Conservation (phyloP, 2,329 filamentous ascomycete species). For the Colletotrichum sublineola region DNA sequence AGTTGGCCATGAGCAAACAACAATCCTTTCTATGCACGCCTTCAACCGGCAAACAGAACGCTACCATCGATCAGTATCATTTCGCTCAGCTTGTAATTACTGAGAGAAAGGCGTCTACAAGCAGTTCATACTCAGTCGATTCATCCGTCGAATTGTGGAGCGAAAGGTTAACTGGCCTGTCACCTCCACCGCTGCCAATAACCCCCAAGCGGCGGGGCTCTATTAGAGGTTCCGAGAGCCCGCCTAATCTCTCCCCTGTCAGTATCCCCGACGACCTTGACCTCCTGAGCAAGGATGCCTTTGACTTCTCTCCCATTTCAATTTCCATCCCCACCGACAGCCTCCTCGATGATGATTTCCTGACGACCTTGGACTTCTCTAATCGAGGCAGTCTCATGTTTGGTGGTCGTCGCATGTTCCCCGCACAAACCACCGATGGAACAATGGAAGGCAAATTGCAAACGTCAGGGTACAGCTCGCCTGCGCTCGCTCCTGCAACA, state of each 20-base stretch:
- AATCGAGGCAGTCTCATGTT: slow-evolving; percentile 75
- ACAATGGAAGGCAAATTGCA: slow-evolving; percentile 30
- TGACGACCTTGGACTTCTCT: slow-evolving; percentile 70
- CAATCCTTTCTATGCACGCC: slow-evolving; percentile 30
- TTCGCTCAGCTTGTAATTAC: slow-evolving; percentile 24
- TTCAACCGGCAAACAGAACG: slow-evolving; percentile 11
- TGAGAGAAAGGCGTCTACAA: slow-evolving; percentile 46
- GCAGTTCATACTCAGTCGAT: slow-evolving; percentile 45
- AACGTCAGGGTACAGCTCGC: slow-evolving; percentile 16
- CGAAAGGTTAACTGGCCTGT: slow-evolving; percentile 46
- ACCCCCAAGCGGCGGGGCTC: slow-evolving; percentile 47
- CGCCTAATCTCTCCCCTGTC: slow-evolving; percentile 43
- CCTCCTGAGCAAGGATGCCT: slow-evolving; percentile 43
- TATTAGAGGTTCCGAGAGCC: slow-evolving; percentile 33
- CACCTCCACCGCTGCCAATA: slow-evolving; percentile 46
- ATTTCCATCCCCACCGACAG: slow-evolving; percentile 68
- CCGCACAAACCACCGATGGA: slow-evolving; percentile 29
- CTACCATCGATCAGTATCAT: slow-evolving; percentile 28
- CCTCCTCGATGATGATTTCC: slow-evolving; percentile 70
- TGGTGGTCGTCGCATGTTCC: slow-evolving; percentile 52
- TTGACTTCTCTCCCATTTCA: slow-evolving; percentile 64
- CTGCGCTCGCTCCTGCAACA: slow-evolving; percentile 10
- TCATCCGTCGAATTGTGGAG: slow-evolving; percentile 44
- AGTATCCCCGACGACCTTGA: slow-evolving; percentile 43
- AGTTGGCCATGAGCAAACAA: slow-evolving; percentile 11